Evolutionary conservation across 768 basidiomycete genomes (phyloP).

Genomic region (Xanthoconium stramineum): DNA sequence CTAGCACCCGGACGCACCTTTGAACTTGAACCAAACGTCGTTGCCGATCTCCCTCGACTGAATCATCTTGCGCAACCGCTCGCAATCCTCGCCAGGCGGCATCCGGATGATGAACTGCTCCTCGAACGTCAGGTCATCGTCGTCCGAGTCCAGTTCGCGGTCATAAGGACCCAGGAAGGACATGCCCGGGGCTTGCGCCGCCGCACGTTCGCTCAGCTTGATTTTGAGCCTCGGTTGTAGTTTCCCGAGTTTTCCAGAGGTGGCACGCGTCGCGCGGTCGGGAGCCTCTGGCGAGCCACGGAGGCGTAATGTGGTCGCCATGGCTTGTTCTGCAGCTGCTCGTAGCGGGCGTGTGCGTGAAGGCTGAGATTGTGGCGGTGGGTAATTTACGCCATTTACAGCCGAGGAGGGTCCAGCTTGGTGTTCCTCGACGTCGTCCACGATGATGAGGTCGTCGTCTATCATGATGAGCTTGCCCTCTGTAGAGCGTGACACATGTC

Average conservation of each 20-base stretch:
- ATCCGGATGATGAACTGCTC: conserved; percentile 94
- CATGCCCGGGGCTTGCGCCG: conserved; percentile 77
- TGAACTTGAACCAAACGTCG: conserved; percentile 98
- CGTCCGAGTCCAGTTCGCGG: conserved; percentile 91
- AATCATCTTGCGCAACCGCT: conserved; percentile 78
- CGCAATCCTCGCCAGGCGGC: conserved; percentile 80
- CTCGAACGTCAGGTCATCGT: conserved; percentile 92
- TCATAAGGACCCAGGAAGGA: conserved; percentile 91
- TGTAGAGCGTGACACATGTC: conserved; percentile 15
- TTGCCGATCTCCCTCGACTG: conserved; percentile 70
- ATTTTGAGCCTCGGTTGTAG: conserved; percentile 80
- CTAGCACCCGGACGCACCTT: conserved; percentile 50
- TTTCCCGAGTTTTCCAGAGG: conserved; percentile 42
- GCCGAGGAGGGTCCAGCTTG: conserved; percentile 37
- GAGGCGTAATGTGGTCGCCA: conserved; percentile 34
- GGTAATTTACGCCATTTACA: conserved; percentile 23
- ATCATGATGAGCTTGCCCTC: conserved; percentile 25
- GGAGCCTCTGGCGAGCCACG: conserved; percentile 27
- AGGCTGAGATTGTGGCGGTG: conserved; percentile 12
- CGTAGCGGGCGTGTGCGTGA: conserved; percentile 32
- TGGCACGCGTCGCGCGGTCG: conserved; percentile 60
- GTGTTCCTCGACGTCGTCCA: conserved; percentile 53
- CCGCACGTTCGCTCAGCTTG: conserved; percentile 81
- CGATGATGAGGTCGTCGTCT: conserved; percentile 62
- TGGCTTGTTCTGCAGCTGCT: conserved; percentile 33